phyloP scores from a whole-genome alignment of 768 basidiomycete species.

The Xerocomellus amylosporus region DNA sequence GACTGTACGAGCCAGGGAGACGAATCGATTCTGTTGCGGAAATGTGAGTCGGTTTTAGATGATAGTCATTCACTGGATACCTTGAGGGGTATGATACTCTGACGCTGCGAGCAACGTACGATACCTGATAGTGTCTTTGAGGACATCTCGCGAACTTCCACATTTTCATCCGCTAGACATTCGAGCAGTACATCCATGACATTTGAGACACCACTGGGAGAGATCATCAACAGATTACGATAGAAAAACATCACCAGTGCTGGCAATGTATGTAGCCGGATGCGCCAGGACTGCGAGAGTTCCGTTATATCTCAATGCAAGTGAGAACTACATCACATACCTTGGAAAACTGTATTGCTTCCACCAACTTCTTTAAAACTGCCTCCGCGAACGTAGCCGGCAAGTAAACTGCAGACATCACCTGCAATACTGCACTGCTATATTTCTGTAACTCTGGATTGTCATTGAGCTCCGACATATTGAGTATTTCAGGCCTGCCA shows the following conservation, averaged over 20 bases:
- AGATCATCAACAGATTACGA: conserved; percentile 77
- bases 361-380: conserved; percentile 59
- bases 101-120: conserved; percentile 85
- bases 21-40: conserved; percentile 69
- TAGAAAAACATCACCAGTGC: conserved; percentile 89
- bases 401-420: conserved; percentile 78
- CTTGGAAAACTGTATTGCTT: conserved; percentile 73
- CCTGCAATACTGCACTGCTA: conserved; percentile 75
- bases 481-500: conserved; percentile 78
- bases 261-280: conserved; percentile 84
- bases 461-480: conserved; percentile 89
- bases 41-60: conserved; percentile 1
- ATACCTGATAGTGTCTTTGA: conserved; percentile 84
- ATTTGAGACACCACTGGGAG: conserved; percentile 59
- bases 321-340: conserved; percentile 39
- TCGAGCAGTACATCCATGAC: conserved; percentile 82
- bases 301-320: conserved; percentile 10
- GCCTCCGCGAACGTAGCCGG: conserved; percentile 61
- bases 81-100: conserved; percentile 82
- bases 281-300: conserved; percentile 75
- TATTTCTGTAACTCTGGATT: conserved; percentile 78
- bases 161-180: conserved; percentile 85
- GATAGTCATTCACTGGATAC: conserved; percentile 35
- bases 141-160: conserved; percentile 91
- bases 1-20: conserved; percentile 56